These are phyloP conservation scores for Pulveroboletus sp. DNA, from an alignment of 768 basidiomycete genomes.

Conservation along the genomic window DNA sequence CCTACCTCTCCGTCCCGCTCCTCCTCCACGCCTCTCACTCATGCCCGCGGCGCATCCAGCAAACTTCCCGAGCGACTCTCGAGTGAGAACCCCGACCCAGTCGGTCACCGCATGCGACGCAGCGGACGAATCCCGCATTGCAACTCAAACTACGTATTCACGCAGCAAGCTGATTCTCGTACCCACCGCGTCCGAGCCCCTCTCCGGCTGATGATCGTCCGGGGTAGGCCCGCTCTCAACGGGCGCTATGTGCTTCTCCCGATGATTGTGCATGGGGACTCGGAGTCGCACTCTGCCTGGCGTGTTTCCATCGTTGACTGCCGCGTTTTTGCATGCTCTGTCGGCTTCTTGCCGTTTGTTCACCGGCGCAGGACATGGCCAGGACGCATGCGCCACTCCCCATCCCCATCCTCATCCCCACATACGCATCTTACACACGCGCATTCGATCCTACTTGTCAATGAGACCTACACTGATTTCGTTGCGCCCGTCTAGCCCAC, in stretches of 20 bases:
- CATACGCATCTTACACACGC: conserved; percentile 16
- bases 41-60: conserved; percentile 16
- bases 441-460: no score
- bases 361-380: conserved; percentile 8
- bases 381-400: conserved; percentile 15
- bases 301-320: no score
- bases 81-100: background rate
- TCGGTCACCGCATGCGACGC: conserved; percentile 7
- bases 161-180: conserved; percentile 24
- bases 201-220: conserved; percentile 28
- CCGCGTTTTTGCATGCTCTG: no score
- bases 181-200: conserved; percentile 14
- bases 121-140: conserved; percentile 7
- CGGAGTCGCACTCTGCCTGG: conserved; percentile 13
- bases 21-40: conserved; percentile 32
- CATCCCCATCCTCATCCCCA: conserved; percentile 4
- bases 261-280: conserved; percentile 28
- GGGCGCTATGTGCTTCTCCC: conserved; percentile 41
- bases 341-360: background rate
- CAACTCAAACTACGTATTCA: conserved; percentile 24
- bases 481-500: background rate
- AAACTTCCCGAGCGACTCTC: background rate
- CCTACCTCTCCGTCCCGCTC: conserved; percentile 31
- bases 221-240: conserved; percentile 38
- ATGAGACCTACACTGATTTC: conserved; percentile 1